Evolutionary conservation across 2,329 filamentous ascomycete species (phyloP).

Genomic region (Beauveria caledonica): DNA sequence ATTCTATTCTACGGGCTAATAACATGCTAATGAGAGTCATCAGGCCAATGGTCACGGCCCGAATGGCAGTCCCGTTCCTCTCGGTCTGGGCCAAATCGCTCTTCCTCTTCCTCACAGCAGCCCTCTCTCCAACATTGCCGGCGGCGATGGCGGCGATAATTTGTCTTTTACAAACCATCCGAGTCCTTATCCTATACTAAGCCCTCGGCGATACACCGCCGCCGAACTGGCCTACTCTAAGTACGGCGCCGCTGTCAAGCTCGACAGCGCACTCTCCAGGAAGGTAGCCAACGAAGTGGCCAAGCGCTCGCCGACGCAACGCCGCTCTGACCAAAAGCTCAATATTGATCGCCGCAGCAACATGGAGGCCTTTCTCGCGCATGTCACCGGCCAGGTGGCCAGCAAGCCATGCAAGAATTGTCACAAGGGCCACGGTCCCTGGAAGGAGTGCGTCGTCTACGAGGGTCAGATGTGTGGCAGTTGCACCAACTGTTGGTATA

Average conservation of each 20-base stretch:
- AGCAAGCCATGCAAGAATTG: slow-evolving; percentile 50
- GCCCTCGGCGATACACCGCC: slow-evolving; percentile 24
- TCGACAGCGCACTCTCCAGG: slow-evolving; percentile 48
- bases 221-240: slow-evolving; percentile 38
- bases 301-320: slow-evolving; percentile 42
- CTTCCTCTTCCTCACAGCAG: not conserved
- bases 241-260: slow-evolving; percentile 38
- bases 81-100: not conserved
- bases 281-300: slow-evolving; percentile 42
- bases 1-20: not conserved
- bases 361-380: slow-evolving; percentile 50
- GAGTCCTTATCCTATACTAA: not conserved
- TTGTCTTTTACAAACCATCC: not conserved
- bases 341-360: slow-evolving; percentile 52
- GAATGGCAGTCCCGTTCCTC: not conserved
- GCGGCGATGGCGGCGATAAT: not conserved
- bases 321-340: slow-evolving; percentile 44
- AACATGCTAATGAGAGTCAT: not conserved
- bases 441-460: slow-evolving; percentile 50
- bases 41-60: slow-evolving; percentile 14
- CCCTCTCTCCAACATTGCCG: not conserved
- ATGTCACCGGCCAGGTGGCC: slow-evolving; percentile 44
- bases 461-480: slow-evolving; percentile 53
- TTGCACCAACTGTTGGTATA: slow-evolving; percentile 57
- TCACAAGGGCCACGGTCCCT: slow-evolving; percentile 51